A percentile compares a stretch with the other conserved stretches of the same genome.
phyloP scores from a whole-genome alignment of 495 filamentous ascomycete species.

The Aspergillus egyptiacus region DNA sequence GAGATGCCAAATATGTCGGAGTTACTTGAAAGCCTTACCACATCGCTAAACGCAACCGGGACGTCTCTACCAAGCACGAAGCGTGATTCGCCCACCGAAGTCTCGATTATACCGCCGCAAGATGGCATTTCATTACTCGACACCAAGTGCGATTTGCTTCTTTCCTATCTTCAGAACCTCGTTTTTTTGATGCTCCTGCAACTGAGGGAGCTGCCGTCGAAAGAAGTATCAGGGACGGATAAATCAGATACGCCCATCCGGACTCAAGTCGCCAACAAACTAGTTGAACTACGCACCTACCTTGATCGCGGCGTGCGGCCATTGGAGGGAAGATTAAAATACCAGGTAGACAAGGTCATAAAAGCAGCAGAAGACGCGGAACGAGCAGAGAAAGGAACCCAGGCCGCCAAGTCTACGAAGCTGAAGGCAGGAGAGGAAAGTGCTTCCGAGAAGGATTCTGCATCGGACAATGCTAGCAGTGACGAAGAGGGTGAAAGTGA shows the following conservation, averaged over 20 bases:
- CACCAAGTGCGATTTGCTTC: constrained; percentile 87
- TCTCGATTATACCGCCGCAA: constrained; percentile 55
- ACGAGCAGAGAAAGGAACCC: constrained; percentile 25
- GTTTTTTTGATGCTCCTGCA: constrained; percentile 84
- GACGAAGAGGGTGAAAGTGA: constrained; percentile 40
- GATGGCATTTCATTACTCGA: constrained; percentile 93
- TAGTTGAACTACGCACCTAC: constrained; percentile 80
- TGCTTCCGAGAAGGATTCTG: constrained; percentile 19
- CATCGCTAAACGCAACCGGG: constrained; percentile 54
- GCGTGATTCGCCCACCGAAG: constrained; percentile 30
- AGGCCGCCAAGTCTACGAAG: constrained; percentile 25
- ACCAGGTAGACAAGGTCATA: constrained; percentile 85
- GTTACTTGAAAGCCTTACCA: constrained; percentile 56
- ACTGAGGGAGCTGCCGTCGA: constrained; percentile 52
- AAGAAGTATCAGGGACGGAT: constrained; percentile 15
- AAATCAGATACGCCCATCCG: constrained; percentile 28
- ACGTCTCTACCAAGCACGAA: constrained; percentile 53
- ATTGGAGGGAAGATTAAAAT: constrained; percentile 77
- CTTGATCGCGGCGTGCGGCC: constrained; percentile 86
- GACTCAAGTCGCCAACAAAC: constrained; percentile 67
- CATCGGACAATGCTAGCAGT: constrained; percentile 11
- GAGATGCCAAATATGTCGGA: constrained; percentile 37
- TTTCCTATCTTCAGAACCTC: constrained; percentile 92
- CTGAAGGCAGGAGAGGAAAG: constrained; percentile 22
- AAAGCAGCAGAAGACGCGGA: constrained; percentile 76